phyloP scores from a whole-genome alignment of 257 asterid genomes.

The Eucommia ulmoides region DNA sequence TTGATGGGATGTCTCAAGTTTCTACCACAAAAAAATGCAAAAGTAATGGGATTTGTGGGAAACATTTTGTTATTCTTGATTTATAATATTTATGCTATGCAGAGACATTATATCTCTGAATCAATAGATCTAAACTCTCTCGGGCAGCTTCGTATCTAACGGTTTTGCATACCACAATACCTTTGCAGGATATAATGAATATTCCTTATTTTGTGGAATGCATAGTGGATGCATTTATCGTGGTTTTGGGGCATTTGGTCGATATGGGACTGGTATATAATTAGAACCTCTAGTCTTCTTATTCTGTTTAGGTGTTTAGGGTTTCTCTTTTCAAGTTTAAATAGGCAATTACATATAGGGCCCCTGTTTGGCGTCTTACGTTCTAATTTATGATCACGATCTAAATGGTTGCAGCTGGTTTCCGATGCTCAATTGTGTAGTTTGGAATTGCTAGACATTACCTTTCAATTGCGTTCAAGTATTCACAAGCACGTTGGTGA shows the following conservation, averaged over 20 bases:
- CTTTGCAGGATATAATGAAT: constrained; percentile 47
- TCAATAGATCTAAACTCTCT: constrained; percentile 1
- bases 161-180: neutral
- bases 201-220: constrained; percentile 39
- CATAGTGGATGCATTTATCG: constrained; percentile 59
- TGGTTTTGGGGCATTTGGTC: constrained; percentile 59
- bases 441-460: constrained; percentile 46
- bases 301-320: no score
- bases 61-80: neutral
- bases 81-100: no score
- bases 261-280: constrained; percentile 50
- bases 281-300: neutral
- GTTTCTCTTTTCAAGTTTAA: no score
- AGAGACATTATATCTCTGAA: no score
- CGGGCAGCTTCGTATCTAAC: neutral
- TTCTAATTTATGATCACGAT: no score
- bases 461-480: constrained; percentile 42
- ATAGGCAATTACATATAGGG: no score
- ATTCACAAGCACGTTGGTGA: constrained; percentile 38
- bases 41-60: constrained; percentile 40
- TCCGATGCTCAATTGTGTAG: constrained; percentile 68
- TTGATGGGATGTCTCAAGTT: constrained; percentile 44
- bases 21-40: constrained; percentile 49
- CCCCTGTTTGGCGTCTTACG: no score
- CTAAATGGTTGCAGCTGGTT: constrained; percentile 37